These are phyloP conservation scores for Phycomyces blakesleeanus DNA, from an alignment of 192 early-diverging fungal species.

Conservation along the genomic window DNA sequence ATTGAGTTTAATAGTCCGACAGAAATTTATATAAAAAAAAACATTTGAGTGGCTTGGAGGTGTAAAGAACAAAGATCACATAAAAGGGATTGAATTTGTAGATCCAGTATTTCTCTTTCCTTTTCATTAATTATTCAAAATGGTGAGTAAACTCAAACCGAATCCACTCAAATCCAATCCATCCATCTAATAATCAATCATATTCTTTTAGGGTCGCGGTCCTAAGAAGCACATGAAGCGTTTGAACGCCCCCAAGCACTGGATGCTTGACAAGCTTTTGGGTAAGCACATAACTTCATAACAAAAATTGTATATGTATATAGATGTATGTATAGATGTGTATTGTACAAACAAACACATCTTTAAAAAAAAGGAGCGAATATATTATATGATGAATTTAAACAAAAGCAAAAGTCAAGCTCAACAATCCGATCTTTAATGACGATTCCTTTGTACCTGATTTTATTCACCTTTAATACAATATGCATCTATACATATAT, in stretches of 20 bases:
- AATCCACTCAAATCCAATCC: slow-evolving; percentile 1
- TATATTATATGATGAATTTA: slow-evolving; percentile 11
- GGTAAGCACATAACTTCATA: too few relatives aligned
- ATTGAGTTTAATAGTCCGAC: too few relatives aligned
- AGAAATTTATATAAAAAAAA: too few relatives aligned
- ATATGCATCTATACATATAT: not conserved
- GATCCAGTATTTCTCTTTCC: too few relatives aligned
- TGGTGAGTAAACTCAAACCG: not conserved
- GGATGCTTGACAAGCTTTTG: slow-evolving; percentile 99
- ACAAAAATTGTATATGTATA: too few relatives aligned
- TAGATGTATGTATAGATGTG: too few relatives aligned
- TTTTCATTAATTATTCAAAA: too few relatives aligned
- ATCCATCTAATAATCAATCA: slow-evolving; percentile 11
- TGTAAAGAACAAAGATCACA: too few relatives aligned
- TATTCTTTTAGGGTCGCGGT: slow-evolving; percentile 48
- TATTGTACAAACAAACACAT: too few relatives aligned
- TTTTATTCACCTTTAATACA: not conserved
- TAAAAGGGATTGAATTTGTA: too few relatives aligned
- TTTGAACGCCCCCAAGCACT: slow-evolving; percentile 97
- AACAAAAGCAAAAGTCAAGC: slow-evolving; percentile 22
- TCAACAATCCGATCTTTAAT: slow-evolving; percentile 26
- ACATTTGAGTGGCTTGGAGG: too few relatives aligned
- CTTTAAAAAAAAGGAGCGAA: too few relatives aligned
- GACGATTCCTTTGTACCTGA: slow-evolving; percentile 19
- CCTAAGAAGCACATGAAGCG: slow-evolving; percentile 99